Evolutionary conservation across 1,284 basidiomycete species (phyloP).

Genomic region (Apiotrichum siamense): DNA sequence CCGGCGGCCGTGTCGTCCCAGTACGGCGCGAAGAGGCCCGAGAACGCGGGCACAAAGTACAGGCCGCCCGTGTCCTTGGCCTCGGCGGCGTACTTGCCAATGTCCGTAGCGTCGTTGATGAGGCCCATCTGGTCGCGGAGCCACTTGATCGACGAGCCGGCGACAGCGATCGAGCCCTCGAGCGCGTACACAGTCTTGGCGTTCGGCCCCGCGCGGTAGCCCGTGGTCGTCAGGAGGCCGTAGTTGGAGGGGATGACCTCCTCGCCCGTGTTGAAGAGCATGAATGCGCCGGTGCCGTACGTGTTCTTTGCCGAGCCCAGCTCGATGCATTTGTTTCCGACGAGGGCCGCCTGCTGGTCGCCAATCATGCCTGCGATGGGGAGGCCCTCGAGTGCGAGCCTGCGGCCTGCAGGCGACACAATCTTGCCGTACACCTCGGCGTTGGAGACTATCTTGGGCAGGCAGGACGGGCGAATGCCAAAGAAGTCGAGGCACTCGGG

Average conservation of each 20-base stretch:
- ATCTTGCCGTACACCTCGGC: conserved; percentile 87
- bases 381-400: conserved; percentile 60
- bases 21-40: conserved; percentile 75
- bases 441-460: conserved; percentile 84
- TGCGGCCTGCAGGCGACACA: conserved; percentile 49
- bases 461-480: conserved; percentile 65
- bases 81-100: conserved; percentile 75
- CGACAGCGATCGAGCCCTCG: conserved; percentile 92
- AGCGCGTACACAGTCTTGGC: conserved; percentile 82
- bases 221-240: conserved; percentile 83
- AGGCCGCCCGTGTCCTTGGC: conserved; percentile 83
- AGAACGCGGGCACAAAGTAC: conserved; percentile 96
- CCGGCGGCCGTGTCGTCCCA: conserved; percentile 45
- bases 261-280: conserved; percentile 81
- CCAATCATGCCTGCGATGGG: conserved; percentile 88
- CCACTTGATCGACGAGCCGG: conserved; percentile 93
- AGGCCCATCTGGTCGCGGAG: conserved; percentile 83
- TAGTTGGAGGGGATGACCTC: conserved; percentile 79
- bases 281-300: conserved; percentile 92
- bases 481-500: conserved; percentile 81
- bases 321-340: conserved; percentile 88
- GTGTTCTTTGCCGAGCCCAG: conserved; percentile 89
- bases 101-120: conserved; percentile 72
- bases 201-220: conserved; percentile 73
- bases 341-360: conserved; percentile 92